phyloP scores from a whole-genome alignment of 108 stramenopile species.

The Hondaea fermentalgiana region DNA sequence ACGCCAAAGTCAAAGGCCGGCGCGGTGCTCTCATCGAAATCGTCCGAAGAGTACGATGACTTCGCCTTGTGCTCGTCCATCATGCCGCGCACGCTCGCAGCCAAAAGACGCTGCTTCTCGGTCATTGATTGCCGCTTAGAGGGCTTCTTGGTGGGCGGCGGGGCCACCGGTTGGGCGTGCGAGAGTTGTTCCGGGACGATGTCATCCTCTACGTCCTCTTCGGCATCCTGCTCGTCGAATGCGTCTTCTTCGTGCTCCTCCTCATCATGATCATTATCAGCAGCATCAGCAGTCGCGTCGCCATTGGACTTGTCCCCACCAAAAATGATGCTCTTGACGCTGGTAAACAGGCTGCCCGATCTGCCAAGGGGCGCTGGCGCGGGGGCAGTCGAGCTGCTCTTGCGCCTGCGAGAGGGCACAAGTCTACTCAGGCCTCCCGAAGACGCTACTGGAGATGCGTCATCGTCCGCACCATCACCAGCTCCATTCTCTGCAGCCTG shows the following conservation, averaged over 20 bases:
- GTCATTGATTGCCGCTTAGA: neutral
- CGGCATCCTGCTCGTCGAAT: no score
- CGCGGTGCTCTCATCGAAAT: neutral
- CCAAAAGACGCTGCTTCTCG: neutral
- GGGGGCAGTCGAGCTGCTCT: no score
- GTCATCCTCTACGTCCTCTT: no score
- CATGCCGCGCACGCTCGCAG: neutral
- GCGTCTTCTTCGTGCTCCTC: no score
- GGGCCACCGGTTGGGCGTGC: neutral
- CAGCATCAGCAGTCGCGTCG: no score
- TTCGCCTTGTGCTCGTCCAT: neutral
- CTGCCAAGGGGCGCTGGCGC: no score
- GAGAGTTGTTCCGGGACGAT: neutral
- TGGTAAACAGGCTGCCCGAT: no score
- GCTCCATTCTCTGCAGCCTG: neutral
- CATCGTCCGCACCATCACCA: neutral
- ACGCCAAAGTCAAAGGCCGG: conserved; percentile 17
- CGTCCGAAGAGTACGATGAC: neutral
- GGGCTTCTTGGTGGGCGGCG: neutral
- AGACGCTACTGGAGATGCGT: neutral
- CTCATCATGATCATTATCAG: no score
- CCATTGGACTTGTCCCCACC: no score
- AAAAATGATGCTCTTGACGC: no score
- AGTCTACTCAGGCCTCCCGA: no score
- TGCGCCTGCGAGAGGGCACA: no score